phyloP scores from a whole-genome alignment of 2,329 filamentous ascomycete species.

The Beauveria sp. region DNA sequence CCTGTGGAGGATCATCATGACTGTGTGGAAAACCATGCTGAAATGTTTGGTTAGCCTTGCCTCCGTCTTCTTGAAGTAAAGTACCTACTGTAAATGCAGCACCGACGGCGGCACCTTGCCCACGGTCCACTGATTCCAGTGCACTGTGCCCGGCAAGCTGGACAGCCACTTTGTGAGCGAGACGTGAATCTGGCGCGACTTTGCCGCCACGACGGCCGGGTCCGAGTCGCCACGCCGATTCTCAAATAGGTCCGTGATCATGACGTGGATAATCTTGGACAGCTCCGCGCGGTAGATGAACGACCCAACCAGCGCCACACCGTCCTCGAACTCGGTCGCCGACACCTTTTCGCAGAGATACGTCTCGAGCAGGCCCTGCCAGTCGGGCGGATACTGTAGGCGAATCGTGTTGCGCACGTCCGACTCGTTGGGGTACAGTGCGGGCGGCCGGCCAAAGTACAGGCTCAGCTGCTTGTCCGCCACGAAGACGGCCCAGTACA shows the following conservation, averaged over 20 bases:
- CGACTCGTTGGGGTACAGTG: slow-evolving; percentile 40
- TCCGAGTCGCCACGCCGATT: slow-evolving; percentile 36
- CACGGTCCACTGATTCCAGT: slow-evolving; percentile 45
- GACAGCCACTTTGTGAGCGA: slow-evolving; percentile 39
- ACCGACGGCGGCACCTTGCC: slow-evolving; percentile 37
- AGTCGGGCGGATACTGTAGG: slow-evolving; percentile 41
- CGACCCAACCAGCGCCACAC: slow-evolving; percentile 33
- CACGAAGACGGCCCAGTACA: slow-evolving; percentile 44
- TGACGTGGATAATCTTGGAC: slow-evolving; percentile 39
- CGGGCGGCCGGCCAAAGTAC: slow-evolving; percentile 43
- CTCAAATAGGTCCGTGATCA: slow-evolving; percentile 44
- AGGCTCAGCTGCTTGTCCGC: slow-evolving; percentile 43
- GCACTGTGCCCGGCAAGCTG: slow-evolving; percentile 36
- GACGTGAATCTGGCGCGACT: slow-evolving; percentile 37
- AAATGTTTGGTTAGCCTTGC: not conserved
- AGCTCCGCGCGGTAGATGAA: slow-evolving; percentile 41
- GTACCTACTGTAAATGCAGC: slow-evolving; percentile 36
- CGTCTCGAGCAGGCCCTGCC: slow-evolving; percentile 38
- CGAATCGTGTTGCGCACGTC: slow-evolving; percentile 41
- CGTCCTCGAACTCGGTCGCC: slow-evolving; percentile 39
- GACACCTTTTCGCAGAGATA: slow-evolving; percentile 38
- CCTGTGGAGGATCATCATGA: slow-evolving; percentile 44
- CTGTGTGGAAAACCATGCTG: slow-evolving; percentile 40
- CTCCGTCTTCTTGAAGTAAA: not conserved
- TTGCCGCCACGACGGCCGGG: slow-evolving; percentile 31